phyloP scores from a whole-genome alignment of 169 alveolate species.

The Amoebophrya sp. region DNA sequence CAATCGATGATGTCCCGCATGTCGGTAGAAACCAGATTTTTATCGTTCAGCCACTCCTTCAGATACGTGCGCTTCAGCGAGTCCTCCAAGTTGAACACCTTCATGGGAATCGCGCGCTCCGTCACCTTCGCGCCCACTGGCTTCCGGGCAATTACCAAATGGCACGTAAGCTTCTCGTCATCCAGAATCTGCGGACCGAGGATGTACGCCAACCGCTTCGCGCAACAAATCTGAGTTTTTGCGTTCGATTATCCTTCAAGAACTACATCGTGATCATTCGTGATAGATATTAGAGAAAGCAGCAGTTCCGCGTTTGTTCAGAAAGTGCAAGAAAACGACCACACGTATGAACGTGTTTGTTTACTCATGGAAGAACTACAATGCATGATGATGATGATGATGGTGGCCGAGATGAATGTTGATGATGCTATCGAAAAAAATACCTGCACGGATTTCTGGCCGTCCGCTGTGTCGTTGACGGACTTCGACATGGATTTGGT shows the following conservation, averaged over 20 bases:
- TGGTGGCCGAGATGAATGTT: too few relatives aligned
- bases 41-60: neutral
- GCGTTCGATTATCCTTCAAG: too few relatives aligned
- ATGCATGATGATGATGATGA: too few relatives aligned
- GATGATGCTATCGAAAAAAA: too few relatives aligned
- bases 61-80: slow-evolving; percentile 38
- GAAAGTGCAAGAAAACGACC: too few relatives aligned
- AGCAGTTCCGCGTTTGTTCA: too few relatives aligned
- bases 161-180: slow-evolving; percentile 55
- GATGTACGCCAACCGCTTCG: slow-evolving; percentile 28
- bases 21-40: slow-evolving; percentile 26
- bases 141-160: slow-evolving; percentile 68
- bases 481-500: slow-evolving; percentile 69
- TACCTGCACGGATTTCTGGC: slow-evolving; percentile 56
- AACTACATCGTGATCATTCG: too few relatives aligned
- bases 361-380: too few relatives aligned
- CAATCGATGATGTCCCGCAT: slow-evolving; percentile 82
- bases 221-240: neutral
- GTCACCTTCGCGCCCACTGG: slow-evolving; percentile 77
- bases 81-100: slow-evolving; percentile 26
- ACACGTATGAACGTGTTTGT: too few relatives aligned
- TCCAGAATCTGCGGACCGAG: slow-evolving; percentile 9
- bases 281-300: too few relatives aligned
- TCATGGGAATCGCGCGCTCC: slow-evolving; percentile 81
- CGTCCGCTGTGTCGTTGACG: slow-evolving; percentile 52